Evolutionary conservation across 2,329 filamentous ascomycete species (phyloP), one percentile per base, ranked within the genome.

Genomic region (Fusarium pininemorale): DNA sequence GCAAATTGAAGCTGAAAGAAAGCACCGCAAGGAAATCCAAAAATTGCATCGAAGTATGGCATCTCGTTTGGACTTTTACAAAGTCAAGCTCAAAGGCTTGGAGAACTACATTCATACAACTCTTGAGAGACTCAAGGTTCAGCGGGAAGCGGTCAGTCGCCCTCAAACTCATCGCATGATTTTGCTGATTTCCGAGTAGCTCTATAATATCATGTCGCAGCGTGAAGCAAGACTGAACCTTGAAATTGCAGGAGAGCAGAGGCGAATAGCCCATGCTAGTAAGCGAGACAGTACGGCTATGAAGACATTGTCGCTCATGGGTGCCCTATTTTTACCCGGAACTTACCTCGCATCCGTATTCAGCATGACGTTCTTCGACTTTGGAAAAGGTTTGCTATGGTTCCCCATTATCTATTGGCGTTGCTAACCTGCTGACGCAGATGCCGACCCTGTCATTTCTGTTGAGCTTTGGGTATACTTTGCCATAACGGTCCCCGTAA

Each of bases 311-410:
- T 91, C 90, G 1, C 84, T 92, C 2, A 86, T 92, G 63, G 90
- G 90, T 35, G 89, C 89, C 45, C 83, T 92, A 45, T 92, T 92
- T 75, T 82, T 92, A 11, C 90, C 90, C 0, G 90, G 89, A 5
- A 91, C 89, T 2, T 90, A 88, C 72, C 84, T 92, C 24, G 87
- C 90, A 14, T 91, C 90, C 1, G 83, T 92, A 30, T 92, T 92
- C 75, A 88, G 87, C 83, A 92, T 91, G 89, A 89, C 89, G 0
- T 92, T 92, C 79, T 92, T 92, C 82, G 87, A 91, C 80, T 91
- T 91, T 74, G 86, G 86, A 72, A 81, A 83, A 44, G 81, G 85
- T 85, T 78, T 70, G 80, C 53, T 26, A 44, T 38, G 16, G 32
- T 10, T 18, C 22, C 13, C 20, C 9, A 18, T 15, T 24, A 44